Conservation (phyloP, 257 asterid genomes). For the Eustoma russellianum region DNA sequence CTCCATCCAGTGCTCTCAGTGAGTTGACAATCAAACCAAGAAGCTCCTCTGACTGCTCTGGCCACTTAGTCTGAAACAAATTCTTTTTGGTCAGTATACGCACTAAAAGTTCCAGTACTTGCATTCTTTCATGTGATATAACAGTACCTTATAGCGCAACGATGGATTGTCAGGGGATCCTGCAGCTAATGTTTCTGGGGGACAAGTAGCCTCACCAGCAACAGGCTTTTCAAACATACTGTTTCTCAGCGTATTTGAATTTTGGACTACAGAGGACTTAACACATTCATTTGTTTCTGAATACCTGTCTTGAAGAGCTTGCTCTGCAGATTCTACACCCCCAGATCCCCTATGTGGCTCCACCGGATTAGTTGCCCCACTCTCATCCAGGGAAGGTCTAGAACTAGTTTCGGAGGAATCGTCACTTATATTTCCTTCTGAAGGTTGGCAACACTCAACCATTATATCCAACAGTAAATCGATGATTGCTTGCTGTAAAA, state of each 20-base stretch:
- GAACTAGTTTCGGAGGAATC: constrained; percentile 59
- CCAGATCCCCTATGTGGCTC: constrained; percentile 63
- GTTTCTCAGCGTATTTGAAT: constrained; percentile 49
- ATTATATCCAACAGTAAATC: constrained; percentile 92
- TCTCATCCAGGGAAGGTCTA: constrained; percentile 53
- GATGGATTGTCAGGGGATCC: constrained; percentile 58
- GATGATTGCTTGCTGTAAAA: constrained; percentile 94
- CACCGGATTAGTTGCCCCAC: constrained; percentile 56
- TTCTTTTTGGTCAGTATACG: constrained; percentile 19
- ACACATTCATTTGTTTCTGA: constrained; percentile 37
- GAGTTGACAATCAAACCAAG: constrained; percentile 98
- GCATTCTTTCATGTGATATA: constrained; percentile 14
- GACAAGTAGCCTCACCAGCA: constrained; percentile 48
- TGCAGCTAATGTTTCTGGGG: constrained; percentile 82
- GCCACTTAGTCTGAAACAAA: constrained; percentile 86
- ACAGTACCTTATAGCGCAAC: constrained; percentile 65
- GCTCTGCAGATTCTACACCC: constrained; percentile 40
- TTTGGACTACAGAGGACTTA: constrained; percentile 63
- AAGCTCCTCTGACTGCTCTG: constrained; percentile 99
- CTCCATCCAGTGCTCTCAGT: constrained; percentile 95
- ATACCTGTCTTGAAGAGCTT: constrained; percentile 53
- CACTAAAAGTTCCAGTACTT: constrained; percentile 12
- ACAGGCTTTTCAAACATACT: constrained; percentile 25
- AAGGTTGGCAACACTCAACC: constrained; percentile 99
- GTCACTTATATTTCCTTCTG: constrained; percentile 54